Percentiles rank a stretch among this genome's conserved stretches.
Evolutionary conservation across 495 filamentous ascomycete genomes (phyloP).

Genomic region (Thermothielavioides terrestris): DNA sequence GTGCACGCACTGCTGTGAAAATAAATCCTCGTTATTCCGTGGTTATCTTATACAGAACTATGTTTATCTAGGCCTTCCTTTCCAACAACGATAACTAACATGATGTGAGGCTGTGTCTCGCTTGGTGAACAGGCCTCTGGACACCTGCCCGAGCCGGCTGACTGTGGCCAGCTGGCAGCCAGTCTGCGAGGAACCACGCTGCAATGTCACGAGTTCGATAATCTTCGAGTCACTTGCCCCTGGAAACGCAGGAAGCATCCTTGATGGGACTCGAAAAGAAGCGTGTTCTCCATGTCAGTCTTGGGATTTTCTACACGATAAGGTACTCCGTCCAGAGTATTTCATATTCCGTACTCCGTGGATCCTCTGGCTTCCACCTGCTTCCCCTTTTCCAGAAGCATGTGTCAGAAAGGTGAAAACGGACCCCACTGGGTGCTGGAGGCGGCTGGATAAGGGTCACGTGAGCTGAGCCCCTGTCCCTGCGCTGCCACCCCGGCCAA

Average conservation of each 20-base stretch:
- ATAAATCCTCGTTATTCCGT: too few species aligned
- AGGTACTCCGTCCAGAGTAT: neutral
- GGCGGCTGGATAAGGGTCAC: conserved; percentile 6
- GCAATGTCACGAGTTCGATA: conserved; percentile 1
- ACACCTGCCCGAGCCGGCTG: neutral
- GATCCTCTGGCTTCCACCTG: too few species aligned
- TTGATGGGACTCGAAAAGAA: neutral
- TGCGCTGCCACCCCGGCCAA: conserved; percentile 13
- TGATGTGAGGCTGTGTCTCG: too few species aligned
- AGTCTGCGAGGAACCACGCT: neutral
- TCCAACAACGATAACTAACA: too few species aligned
- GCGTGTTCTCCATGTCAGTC: neutral
- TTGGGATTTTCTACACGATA: neutral
- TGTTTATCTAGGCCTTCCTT: too few species aligned
- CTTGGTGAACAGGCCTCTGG: neutral
- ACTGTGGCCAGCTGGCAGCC: conserved; percentile 5
- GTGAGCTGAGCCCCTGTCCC: conserved; percentile 7
- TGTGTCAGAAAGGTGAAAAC: too few species aligned
- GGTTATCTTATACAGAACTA: too few species aligned
- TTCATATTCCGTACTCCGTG: too few species aligned
- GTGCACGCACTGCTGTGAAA: too few species aligned
- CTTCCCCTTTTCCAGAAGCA: too few species aligned
- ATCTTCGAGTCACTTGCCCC: neutral
- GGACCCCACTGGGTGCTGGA: too few species aligned
- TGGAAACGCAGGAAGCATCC: neutral